Conservation (phyloP, 805 yeast species). For the Kurtzmaniella cleridarum region DNA sequence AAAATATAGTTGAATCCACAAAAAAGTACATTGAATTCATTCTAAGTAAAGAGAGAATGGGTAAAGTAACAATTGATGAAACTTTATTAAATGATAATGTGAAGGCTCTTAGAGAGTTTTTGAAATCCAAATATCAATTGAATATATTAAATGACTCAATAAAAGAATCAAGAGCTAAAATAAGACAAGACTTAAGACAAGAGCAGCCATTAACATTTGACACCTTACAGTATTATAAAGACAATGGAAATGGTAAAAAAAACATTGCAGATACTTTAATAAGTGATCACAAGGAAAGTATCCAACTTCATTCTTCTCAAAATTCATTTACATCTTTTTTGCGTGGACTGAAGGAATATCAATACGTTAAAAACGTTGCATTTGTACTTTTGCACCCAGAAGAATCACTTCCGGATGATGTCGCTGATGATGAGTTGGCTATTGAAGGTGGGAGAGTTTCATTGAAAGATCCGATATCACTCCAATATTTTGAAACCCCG, state of each 20-base stretch:
- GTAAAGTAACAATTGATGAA: conserved; percentile 6
- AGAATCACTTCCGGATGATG: conserved; percentile 50
- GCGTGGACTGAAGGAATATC: conserved; percentile 11
- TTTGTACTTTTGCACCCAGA: conserved; percentile 56
- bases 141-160: conserved; percentile 8
- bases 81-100: conserved; percentile 4
- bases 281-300: conserved; percentile 4
- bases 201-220: conserved; percentile 18
- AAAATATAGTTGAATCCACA: conserved; percentile 7
- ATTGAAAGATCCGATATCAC: conserved; percentile 62
- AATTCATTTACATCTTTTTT: conserved; percentile 6
- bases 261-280: conserved; percentile 15
- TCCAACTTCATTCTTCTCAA: conserved; percentile 3
- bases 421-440: conserved; percentile 55
- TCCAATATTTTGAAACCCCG: conserved; percentile 48
- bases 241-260: conserved; percentile 4
- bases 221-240: conserved; percentile 15
- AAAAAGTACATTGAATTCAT: conserved; percentile 11
- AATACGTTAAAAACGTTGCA: conserved; percentile 33
- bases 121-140: conserved; percentile 9
- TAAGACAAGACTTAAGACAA: conserved; percentile 14
- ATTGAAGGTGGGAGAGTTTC: conserved; percentile 70
- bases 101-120: conserved; percentile 12
- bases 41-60: conserved; percentile 1
- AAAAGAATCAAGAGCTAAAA: conserved; percentile 12